Conservation (phyloP, 148 eudicot species). For the Talinum fruticosum region DNA sequence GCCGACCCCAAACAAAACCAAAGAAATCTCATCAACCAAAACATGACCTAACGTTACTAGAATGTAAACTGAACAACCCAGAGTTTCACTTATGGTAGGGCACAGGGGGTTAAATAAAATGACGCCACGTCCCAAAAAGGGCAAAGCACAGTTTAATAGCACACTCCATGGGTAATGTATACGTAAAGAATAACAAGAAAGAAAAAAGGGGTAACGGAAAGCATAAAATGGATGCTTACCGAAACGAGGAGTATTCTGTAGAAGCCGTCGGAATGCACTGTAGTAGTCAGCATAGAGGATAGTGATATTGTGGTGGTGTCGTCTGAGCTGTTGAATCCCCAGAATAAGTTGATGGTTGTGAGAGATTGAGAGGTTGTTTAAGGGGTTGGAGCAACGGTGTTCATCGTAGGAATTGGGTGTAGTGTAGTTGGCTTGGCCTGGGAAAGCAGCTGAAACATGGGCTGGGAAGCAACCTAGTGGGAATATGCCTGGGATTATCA, state of each 20-base stretch:
- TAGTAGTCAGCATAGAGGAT: conserved; percentile 34
- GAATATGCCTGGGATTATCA: conserved; percentile 33
- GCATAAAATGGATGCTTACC: background rate
- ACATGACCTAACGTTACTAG: no score
- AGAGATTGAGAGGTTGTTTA: conserved; percentile 27
- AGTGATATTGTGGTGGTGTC: conserved; percentile 20
- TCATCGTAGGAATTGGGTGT: conserved; percentile 19
- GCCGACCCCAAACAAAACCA: no score
- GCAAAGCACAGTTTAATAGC: no score
- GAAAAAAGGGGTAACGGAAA: no score
- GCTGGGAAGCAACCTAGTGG: conserved; percentile 33
- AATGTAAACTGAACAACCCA: no score
- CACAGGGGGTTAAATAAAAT: no score
- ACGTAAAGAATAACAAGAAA: background rate
- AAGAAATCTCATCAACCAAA: no score
- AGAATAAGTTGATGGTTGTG: conserved; percentile 26
- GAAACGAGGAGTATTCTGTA: conserved; percentile 10
- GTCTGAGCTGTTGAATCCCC: conserved; percentile 15
- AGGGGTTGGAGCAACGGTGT: background rate
- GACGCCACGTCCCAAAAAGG: no score
- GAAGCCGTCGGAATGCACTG: conserved; percentile 23
- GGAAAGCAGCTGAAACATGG: conserved; percentile 16
- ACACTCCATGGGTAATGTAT: no score
- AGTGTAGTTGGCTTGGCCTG: background rate
- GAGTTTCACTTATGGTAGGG: no score